These are phyloP conservation scores for Umbelopsis sp. DNA, from an alignment of 192 early-diverging fungal species.

Conservation along the genomic window DNA sequence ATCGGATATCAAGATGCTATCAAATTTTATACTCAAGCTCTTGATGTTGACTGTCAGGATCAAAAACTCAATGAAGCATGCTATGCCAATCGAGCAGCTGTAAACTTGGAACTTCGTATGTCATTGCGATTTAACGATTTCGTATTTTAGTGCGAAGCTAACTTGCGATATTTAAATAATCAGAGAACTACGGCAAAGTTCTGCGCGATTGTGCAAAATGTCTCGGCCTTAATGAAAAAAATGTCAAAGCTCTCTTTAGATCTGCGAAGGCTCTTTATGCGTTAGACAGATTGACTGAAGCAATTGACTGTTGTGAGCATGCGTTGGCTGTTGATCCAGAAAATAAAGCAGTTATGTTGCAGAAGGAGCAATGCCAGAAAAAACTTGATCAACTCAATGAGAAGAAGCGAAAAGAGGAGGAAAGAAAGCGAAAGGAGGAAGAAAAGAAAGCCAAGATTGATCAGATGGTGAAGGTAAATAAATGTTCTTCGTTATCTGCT, in stretches of 20 bases:
- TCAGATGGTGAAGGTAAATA: slow-evolving; percentile 52
- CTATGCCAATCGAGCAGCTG: slow-evolving; percentile 89
- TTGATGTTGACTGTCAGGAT: slow-evolving; percentile 76
- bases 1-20: slow-evolving; percentile 74
- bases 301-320: slow-evolving; percentile 81
- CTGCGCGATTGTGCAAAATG: slow-evolving; percentile 89
- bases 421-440: slow-evolving; percentile 45
- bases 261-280: slow-evolving; percentile 80
- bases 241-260: slow-evolving; percentile 93
- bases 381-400: slow-evolving; percentile 49
- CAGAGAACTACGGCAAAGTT: slow-evolving; percentile 85
- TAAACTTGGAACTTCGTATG: slow-evolving; percentile 82
- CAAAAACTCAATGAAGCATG: slow-evolving; percentile 76
- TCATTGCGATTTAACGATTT: not conserved
- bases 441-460: slow-evolving; percentile 54
- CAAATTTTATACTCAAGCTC: slow-evolving; percentile 84
- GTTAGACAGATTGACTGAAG: slow-evolving; percentile 84
- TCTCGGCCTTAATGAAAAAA: slow-evolving; percentile 74
- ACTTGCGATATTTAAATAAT: not conserved
- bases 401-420: slow-evolving; percentile 51
- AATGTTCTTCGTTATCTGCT: not conserved
- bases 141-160: not conserved
- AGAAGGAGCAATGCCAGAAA: slow-evolving; percentile 40
- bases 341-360: slow-evolving; percentile 31
- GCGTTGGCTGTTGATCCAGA: slow-evolving; percentile 69